phyloP scores from a whole-genome alignment of 2,329 filamentous ascomycete species.

The Chaetomium sp. region DNA sequence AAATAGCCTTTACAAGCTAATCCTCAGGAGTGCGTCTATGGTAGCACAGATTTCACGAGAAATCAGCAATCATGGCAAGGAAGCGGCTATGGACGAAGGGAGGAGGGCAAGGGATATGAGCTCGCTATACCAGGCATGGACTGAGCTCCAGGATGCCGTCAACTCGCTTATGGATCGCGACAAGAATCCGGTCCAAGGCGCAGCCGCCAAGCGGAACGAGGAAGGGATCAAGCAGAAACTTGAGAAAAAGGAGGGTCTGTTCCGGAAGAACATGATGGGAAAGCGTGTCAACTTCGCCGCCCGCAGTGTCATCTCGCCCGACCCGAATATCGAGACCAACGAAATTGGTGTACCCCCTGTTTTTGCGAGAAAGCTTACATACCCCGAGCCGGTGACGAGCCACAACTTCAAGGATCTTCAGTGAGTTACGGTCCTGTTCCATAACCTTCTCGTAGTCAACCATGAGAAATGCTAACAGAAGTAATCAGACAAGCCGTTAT shows the following conservation, averaged over 20 bases:
- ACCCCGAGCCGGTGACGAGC: slow-evolving; percentile 93
- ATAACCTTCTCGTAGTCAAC: too few relatives aligned
- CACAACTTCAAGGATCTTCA: slow-evolving; percentile 96
- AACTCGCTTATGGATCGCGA: slow-evolving; percentile 91
- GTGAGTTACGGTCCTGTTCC: slow-evolving; percentile 6
- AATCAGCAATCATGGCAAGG: slow-evolving; percentile 43
- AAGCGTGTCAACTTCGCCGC: slow-evolving; percentile 99
- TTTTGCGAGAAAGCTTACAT: slow-evolving; percentile 92
- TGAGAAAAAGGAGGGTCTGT: slow-evolving; percentile 97
- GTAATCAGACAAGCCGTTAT: slow-evolving; percentile 68
- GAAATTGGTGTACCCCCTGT: slow-evolving; percentile 98
- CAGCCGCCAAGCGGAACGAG: slow-evolving; percentile 70
- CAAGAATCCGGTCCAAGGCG: slow-evolving; percentile 74
- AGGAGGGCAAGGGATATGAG: slow-evolving; percentile 54
- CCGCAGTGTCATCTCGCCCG: slow-evolving; percentile 93
- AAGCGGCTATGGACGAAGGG: slow-evolving; percentile 32
- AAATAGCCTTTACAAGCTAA: slow-evolving; percentile 80
- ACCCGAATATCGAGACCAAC: slow-evolving; percentile 97
- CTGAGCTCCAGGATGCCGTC: slow-evolving; percentile 78
- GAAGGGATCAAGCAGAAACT: slow-evolving; percentile 97
- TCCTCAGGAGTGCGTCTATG: slow-evolving; percentile 66
- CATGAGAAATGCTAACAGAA: neutral
- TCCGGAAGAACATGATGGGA: slow-evolving; percentile 99
- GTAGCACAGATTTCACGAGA: slow-evolving; percentile 70
- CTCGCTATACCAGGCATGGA: slow-evolving; percentile 75